A percentile compares a stretch with the other conserved stretches of the same genome.
Conservation (phyloP, 78 protist genomes). For the Pelomyxa schiedti region DNA sequence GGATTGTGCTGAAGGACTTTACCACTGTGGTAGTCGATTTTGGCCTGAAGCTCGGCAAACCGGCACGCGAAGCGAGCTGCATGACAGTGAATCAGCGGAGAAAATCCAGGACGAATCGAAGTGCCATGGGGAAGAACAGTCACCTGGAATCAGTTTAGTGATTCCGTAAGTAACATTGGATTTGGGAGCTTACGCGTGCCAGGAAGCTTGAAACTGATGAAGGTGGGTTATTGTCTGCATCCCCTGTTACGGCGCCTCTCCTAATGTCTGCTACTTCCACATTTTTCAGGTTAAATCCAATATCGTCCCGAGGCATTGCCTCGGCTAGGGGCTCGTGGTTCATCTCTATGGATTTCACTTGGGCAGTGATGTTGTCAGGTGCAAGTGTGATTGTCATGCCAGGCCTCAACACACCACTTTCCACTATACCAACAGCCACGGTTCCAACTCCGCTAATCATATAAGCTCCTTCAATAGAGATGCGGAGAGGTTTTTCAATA, state of each 20-base stretch:
- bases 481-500: slow-evolving; percentile 64
- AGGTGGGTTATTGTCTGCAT: not conserved
- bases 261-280: not conserved
- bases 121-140: too few species aligned
- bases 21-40: too few species aligned
- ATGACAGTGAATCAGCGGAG: too few species aligned
- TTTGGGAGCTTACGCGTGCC: not conserved
- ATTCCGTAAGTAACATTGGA: too few species aligned
- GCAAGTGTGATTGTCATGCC: not conserved
- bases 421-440: slow-evolving; percentile 1
- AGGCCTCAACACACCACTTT: not conserved
- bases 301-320: not conserved
- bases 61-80: too few species aligned
- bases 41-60: too few species aligned
- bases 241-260: not conserved
- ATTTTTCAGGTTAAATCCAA: not conserved
- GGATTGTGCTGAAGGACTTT: too few species aligned
- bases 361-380: not conserved
- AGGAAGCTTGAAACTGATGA: not conserved
- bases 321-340: not conserved
- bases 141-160: too few species aligned
- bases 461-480: slow-evolving; percentile 35
- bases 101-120: too few species aligned
- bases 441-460: slow-evolving; percentile 4
- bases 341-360: not conserved